Conservation (phyloP, 768 basidiomycete genomes). For the Auriscalpium microsporum region DNA sequence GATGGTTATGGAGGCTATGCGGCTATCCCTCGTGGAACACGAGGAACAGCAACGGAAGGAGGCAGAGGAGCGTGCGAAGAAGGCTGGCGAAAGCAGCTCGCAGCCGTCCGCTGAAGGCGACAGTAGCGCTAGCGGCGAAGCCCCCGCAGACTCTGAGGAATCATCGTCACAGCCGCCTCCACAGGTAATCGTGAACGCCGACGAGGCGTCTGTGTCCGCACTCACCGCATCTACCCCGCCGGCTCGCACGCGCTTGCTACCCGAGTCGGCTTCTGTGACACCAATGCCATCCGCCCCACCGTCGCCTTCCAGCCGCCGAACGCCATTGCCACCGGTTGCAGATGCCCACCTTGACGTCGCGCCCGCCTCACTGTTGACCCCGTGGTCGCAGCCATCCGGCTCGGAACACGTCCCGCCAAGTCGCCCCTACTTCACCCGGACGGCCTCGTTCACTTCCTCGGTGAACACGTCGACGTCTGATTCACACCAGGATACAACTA, state of each 20-base stretch:
- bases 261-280: background rate
- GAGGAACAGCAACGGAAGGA: slow-evolving; percentile 85
- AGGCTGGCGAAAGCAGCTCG: slow-evolving; percentile 26
- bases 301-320: background rate
- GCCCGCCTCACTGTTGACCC: too few species aligned
- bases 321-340: background rate
- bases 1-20: slow-evolving; percentile 99
- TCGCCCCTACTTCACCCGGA: slow-evolving; percentile 2
- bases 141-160: background rate
- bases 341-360: too few species aligned
- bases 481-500: background rate
- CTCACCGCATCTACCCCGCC: background rate
- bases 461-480: background rate
- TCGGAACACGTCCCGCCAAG: background rate
- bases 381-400: too few species aligned
- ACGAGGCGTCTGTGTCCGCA: background rate
- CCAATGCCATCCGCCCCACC: background rate
- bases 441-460: slow-evolving; percentile 10
- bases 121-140: background rate
- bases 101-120: slow-evolving; percentile 1
- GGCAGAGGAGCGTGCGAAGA: slow-evolving; percentile 58
- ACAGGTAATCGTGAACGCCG: too few species aligned
- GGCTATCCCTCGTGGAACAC: slow-evolving; percentile 86
- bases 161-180: too few species aligned
- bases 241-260: background rate